phyloP scores from a whole-genome alignment of 108 stramenopile genomes.

The Phaeodactylum tricornutum region DNA sequence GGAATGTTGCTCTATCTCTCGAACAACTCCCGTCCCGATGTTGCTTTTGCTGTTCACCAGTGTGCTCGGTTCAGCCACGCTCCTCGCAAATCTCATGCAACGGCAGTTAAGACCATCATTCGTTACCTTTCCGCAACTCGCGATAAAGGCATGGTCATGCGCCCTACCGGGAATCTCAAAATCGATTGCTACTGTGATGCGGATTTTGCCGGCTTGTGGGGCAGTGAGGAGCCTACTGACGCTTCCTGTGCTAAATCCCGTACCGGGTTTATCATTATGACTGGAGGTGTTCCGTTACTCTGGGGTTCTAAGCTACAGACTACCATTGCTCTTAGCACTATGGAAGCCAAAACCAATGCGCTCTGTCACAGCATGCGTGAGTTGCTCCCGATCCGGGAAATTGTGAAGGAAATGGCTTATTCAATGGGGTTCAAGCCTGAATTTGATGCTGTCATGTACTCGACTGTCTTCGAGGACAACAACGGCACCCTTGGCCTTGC shows the following conservation, averaged over 20 bases:
- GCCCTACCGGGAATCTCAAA: conserved; percentile 6
- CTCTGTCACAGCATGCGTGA: conserved; percentile 14
- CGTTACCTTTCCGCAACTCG: conserved; percentile 30
- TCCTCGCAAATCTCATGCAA: conserved; percentile 32
- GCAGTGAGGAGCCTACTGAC: conserved; percentile 11
- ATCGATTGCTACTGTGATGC: conserved; percentile 36
- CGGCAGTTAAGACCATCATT: conserved; percentile 33
- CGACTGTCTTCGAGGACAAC: conserved; percentile 32
- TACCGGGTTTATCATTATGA: conserved; percentile 31
- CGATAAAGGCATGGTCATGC: conserved; percentile 29
- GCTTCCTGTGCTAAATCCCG: conserved; percentile 24
- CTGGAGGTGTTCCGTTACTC: conserved; percentile 22
- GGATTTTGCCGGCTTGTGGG: conserved; percentile 29
- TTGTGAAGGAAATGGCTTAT: conserved; percentile 7
- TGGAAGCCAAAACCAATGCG: conserved; percentile 35
- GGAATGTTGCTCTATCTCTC: conserved; percentile 37
- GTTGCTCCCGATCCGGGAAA: conserved; percentile 21
- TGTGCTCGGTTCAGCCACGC: conserved; percentile 16
- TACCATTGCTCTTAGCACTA: conserved; percentile 23
- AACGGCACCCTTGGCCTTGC: conserved; percentile 4
- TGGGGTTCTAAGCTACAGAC: conserved; percentile 37
- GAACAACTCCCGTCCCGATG: conserved; percentile 29
- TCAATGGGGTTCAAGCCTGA: not conserved
- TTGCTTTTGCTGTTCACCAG: conserved; percentile 34
- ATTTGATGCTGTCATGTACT: not conserved